phyloP scores from a whole-genome alignment of 2,329 filamentous ascomycete genomes.

The Nannizzia gypsea region DNA sequence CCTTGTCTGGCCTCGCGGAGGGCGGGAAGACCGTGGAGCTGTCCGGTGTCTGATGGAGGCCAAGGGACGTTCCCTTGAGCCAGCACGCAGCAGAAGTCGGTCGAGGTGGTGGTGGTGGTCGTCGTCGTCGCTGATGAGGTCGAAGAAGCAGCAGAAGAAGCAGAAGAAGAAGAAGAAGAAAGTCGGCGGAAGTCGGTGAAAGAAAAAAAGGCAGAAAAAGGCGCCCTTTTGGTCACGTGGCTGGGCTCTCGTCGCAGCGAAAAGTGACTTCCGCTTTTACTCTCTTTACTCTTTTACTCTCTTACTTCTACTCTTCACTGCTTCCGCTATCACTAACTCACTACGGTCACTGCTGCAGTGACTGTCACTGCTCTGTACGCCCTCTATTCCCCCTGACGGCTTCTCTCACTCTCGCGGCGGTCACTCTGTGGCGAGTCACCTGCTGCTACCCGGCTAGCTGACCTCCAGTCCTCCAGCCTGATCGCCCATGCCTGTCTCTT shows the following conservation, averaged over 20 bases:
- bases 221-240: slow-evolving; percentile 6
- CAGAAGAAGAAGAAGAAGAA: slow-evolving; percentile 3
- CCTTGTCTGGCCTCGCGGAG: neutral
- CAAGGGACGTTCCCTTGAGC: neutral
- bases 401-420: neutral
- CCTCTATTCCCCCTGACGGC: no score
- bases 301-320: neutral
- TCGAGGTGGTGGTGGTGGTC: neutral
- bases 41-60: no score
- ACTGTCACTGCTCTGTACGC: no score
- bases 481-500: neutral
- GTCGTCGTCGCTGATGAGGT: neutral
- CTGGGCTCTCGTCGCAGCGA: neutral
- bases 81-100: neutral
- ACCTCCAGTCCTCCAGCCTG: neutral
- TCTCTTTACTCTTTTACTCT: neutral
- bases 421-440: neutral
- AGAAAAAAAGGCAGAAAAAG: neutral
- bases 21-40: no score
- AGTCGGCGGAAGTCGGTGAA: slow-evolving; percentile 10
- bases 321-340: no score
- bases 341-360: no score
- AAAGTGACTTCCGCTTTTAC: neutral
- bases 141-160: slow-evolving; percentile 5
- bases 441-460: neutral